Evolutionary conservation across 2,329 filamentous ascomycete species (phyloP).

Genomic region (Bipolaris victoriae): DNA sequence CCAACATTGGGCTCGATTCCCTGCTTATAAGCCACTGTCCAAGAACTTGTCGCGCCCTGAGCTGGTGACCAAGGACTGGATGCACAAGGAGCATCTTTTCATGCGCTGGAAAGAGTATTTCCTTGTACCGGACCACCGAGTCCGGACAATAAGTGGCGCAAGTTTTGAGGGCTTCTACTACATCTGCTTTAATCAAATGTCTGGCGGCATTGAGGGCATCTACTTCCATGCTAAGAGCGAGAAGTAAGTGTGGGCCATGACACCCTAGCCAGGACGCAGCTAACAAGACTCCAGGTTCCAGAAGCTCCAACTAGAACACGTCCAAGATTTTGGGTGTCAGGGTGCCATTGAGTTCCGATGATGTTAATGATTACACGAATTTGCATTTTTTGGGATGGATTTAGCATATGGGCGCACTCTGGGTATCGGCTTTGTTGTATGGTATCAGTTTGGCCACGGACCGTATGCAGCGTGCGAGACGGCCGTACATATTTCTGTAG

Average conservation of each 20-base stretch:
- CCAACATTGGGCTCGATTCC: constrained; percentile 91
- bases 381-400: constrained; percentile 21
- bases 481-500: constrained; percentile 25
- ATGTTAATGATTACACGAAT: constrained; percentile 48
- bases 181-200: constrained; percentile 95
- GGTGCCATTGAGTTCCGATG: constrained; percentile 87
- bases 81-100: constrained; percentile 86
- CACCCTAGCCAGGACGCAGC: background rate
- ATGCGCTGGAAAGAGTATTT: constrained; percentile 99
- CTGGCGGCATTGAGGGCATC: constrained; percentile 86
- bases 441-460: constrained; percentile 28
- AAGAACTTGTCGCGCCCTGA: constrained; percentile 65
- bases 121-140: constrained; percentile 90
- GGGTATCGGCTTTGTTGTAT: constrained; percentile 37
- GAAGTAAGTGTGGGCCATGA: constrained; percentile 68
- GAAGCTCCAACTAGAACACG: constrained; percentile 87
- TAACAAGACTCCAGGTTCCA: constrained; percentile 70
- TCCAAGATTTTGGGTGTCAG: constrained; percentile 82
- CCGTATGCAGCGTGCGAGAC: constrained; percentile 40
- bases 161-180: constrained; percentile 99
- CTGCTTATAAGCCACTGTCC: constrained; percentile 79
- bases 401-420: constrained; percentile 39
- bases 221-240: constrained; percentile 99
- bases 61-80: constrained; percentile 70
- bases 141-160: constrained; percentile 87